Base-by-base conservation (phyloP, 768 basidiomycete genomes). In the Auricularia sp. region DNA sequence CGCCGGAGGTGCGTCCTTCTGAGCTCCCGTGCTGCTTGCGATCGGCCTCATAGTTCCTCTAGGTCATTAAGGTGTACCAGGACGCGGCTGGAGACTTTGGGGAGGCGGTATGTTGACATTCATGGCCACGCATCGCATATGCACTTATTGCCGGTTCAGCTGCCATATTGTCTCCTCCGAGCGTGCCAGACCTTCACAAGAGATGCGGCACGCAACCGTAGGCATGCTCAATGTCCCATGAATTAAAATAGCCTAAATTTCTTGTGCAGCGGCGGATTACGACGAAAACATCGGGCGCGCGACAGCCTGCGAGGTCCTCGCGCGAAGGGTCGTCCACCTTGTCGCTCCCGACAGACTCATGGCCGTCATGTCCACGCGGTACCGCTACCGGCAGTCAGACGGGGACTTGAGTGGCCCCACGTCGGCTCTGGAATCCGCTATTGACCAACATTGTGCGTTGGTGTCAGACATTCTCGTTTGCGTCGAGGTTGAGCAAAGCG, bases 401-500 rank as follows among this genome's bases (percentile, higher is more conserved):
- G 93, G 90, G 0, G 91, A 91, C 64, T 75, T 78, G 58, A 91
- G 89, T 66, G 87, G 86, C 54, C 82, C 86, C 69, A 78, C 84
- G 3, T 92, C 89, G 70, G 88, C 89, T 7, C 78, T 97, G 54
- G 95, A 98, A 73, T 77, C 87, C 73, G 94, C 95, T n/a, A 91
- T 96, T 67, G 95, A 98, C 74, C 84, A 91, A 63, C 85, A 93
- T 69, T 92, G 93, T 66, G 14, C 51, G 62, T 51, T 61, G 7
- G 39, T 42, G 39, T 7, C 1, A 2, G 64, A 63, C 24, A 63
- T 3, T 13, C 36, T 1, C 45, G 62, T 3, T 66, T 8, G 51
- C 54, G 29, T 10, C 56, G 34, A 29, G 1, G 29, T 29, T 54
- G 67, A 56, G 62, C 21, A 29, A 29, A 10, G 65, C 16, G 64